Evolutionary conservation across 257 asterid species (phyloP), one percentile per base, ranked within the genome.

Genomic region (Nicotiana knightiana): DNA sequence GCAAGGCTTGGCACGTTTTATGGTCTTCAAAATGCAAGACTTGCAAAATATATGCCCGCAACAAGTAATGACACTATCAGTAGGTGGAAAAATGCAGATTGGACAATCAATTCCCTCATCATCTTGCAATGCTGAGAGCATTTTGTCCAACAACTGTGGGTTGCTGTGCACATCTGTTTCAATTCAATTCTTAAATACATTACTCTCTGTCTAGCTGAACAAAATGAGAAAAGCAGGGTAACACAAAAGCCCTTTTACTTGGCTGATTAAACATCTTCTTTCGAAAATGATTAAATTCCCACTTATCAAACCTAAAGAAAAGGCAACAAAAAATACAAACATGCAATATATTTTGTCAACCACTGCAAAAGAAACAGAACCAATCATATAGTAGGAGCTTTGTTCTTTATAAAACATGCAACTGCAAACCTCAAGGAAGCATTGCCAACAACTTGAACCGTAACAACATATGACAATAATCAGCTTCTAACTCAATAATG

Each of bases 41-140:
- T 88, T 91, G 75, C 97, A 94, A 66, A 92, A 93, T 59, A 94
- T 91, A 87, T 91, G 93, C 33, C 96, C 91, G 64, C 95, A 93
- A 82, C 89, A 81, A 6, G 97, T 92, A 64, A 93, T 92, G 21
- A 93, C 85, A 26, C 86, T 86, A 61, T 92, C 88, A 1, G 87
- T 87, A 1, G 93, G 97, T 10, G 97, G 92, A 58, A 89, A 88
- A 62, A 91, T 90, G 89, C 96, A 91, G 81, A 91, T 89, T 43
- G 97, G 94, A 83, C 97, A 92, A 83, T 91, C 92, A 16, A 93
- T 84, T 57, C 90, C 97, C 53, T 93, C 97, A 43, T 91, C 94
- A 39, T 93, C 97, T 85, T 93, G 95, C 9, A 93, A 71, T 81
- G 89, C 84, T 1, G 78, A 77, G 28, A 92, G 91, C 92, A 92